Base-by-base conservation (phyloP, 768 basidiomycete species). In the Amanita fuliginea region DNA sequence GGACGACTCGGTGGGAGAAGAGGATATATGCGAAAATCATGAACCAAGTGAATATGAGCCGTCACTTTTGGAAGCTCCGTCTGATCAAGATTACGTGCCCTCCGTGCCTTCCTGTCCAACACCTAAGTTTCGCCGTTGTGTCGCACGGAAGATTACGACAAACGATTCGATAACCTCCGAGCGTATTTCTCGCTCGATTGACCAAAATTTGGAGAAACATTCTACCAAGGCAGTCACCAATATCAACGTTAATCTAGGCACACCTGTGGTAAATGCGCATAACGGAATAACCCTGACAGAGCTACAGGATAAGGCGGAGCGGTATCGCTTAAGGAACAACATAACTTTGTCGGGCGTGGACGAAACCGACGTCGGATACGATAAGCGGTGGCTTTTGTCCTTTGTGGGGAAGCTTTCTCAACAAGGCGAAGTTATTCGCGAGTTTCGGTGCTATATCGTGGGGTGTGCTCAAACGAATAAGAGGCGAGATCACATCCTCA, bases 391-490 rank as follows among this genome's bases (percentile, higher is more conserved):
- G 81, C 63, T 86, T 43, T 70, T 78, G 40, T 73, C 72, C 24
- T 86, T 83, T 59, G 82, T 80, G 13, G 84, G 84, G 26, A 79
- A 78, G 55, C 64, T 86, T 32, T 76, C 82, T 6, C 60, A 64
- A 14, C 66, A 68, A 32, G 84, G 83, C 6, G 74, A 79, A 56
- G 67, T 75, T 9, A 59, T 80, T 16, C 67, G 72, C 8, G 76
- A 83, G 36, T 86, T 76, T 55, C 72, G 83, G 33, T 86, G 84
- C 56, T 86, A 86, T 56, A 65, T 86, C 36, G 55, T 67, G 18
- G 83, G 80, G 6, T 86, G 84, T 60, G 62, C 67, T 22, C 83
- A 86, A 59, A 70, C 65, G 48, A 86, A 86, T 68, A 85, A 80
- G 62, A 71, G 84, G 50, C 68, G 79, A 48, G 84, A 86, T 58